Conservation (phyloP, 306 rosid genomes). For the Carpinus fangiana region DNA sequence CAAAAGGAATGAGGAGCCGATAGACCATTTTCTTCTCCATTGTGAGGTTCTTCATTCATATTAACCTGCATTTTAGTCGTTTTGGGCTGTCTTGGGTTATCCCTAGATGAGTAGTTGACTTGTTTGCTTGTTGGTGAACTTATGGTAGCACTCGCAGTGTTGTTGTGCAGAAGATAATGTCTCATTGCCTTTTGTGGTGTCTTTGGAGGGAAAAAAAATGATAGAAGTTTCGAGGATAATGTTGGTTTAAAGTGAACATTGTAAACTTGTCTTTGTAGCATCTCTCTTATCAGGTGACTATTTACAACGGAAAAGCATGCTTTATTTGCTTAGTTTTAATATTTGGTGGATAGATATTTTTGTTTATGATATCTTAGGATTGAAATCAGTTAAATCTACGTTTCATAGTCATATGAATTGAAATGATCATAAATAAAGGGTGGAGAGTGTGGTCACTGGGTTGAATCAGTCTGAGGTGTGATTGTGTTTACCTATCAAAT, state of each 20-base stretch:
- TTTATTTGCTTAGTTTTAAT: background rate
- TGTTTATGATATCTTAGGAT: background rate
- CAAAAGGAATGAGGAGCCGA: too few relatives aligned
- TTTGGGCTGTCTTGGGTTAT: too few relatives aligned
- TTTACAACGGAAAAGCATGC: background rate
- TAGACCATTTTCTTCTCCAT: too few relatives aligned
- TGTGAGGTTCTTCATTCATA: too few relatives aligned
- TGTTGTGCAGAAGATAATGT: too few relatives aligned
- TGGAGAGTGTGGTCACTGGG: background rate
- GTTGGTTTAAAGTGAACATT: background rate
- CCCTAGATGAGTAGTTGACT: too few relatives aligned
- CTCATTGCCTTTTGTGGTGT: too few relatives aligned
- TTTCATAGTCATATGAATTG: background rate
- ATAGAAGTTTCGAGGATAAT: background rate
- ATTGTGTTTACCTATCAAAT: background rate
- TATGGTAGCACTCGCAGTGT: too few relatives aligned
- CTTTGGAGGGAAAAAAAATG: too few relatives aligned
- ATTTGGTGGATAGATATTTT: background rate
- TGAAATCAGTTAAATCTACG: background rate
- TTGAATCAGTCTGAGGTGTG: background rate
- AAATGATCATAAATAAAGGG: background rate
- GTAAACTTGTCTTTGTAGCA: background rate
- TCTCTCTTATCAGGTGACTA: background rate
- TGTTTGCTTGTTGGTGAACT: too few relatives aligned
- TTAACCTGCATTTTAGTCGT: too few relatives aligned